Evolutionary conservation across 345 rosid species (phyloP).

Genomic region (Citrus hindsii): DNA sequence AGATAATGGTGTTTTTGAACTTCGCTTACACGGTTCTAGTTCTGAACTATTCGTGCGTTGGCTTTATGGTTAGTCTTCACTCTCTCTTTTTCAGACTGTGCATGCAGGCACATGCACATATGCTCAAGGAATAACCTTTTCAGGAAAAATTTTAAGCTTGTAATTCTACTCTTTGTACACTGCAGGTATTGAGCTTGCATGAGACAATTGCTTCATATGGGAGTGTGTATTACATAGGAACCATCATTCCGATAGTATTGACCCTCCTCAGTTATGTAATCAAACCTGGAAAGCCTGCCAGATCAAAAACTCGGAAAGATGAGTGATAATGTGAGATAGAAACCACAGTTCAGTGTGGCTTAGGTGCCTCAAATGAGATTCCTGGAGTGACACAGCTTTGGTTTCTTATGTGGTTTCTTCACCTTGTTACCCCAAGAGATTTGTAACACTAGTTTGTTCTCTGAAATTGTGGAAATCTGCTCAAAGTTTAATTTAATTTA

Average conservation of each 20-base stretch:
- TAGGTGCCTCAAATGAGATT: not conserved
- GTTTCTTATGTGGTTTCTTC: not conserved
- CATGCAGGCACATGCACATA: not conserved
- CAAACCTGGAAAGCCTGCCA: constrained; percentile 60
- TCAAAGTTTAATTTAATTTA: not conserved
- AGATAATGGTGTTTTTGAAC: constrained; percentile 47
- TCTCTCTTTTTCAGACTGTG: not conserved
- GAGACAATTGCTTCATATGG: constrained; percentile 68
- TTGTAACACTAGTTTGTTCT: not conserved
- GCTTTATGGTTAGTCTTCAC: constrained; percentile 73
- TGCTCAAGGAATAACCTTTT: not conserved
- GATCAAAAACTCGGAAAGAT: constrained; percentile 58
- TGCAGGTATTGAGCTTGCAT: constrained; percentile 73
- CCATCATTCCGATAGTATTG: constrained; percentile 57
- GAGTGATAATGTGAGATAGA: constrained; percentile 31
- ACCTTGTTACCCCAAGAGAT: not conserved
- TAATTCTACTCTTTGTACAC: not conserved
- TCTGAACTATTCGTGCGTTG: constrained; percentile 79
- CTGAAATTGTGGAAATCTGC: not conserved
- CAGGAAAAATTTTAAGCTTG: not conserved
- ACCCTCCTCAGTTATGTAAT: constrained; percentile 61
- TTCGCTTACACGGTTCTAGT: constrained; percentile 68
- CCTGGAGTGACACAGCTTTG: constrained; percentile 2
- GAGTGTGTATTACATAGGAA: constrained; percentile 82
- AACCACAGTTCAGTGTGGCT: not conserved